A percentile compares a stretch with the other conserved stretches of the same genome.
Conservation (phyloP, 2,329 filamentous ascomycete genomes). For the Daldinia sp. region DNA sequence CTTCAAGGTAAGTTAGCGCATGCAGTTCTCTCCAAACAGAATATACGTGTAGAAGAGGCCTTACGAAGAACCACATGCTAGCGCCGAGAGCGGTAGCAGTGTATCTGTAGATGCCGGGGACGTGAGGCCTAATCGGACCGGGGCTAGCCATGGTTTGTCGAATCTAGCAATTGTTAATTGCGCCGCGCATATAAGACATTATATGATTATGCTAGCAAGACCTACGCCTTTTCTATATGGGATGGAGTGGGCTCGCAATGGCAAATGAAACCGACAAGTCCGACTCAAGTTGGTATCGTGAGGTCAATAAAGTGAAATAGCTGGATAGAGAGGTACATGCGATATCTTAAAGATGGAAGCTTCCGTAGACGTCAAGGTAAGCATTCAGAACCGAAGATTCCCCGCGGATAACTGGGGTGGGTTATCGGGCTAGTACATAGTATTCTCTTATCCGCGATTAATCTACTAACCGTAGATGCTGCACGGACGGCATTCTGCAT, state of each 20-base stretch:
- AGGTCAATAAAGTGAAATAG: constrained; percentile 8
- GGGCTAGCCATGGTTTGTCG: constrained; percentile 53
- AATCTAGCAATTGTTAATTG: constrained; percentile 31
- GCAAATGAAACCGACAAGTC: constrained; percentile 8
- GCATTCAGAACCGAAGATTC: constrained; percentile 4
- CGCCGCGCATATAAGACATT: background rate
- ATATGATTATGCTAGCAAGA: background rate
- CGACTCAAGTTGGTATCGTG: constrained; percentile 22
- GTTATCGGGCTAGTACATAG: background rate
- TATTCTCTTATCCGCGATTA: background rate
- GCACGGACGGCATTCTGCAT: background rate
- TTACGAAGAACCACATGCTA: constrained; percentile 99
- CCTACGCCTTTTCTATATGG: constrained; percentile 17
- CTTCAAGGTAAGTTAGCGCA: constrained; percentile 60
- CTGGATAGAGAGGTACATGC: constrained; percentile 8
- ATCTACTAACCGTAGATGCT: background rate
- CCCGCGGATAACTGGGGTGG: background rate
- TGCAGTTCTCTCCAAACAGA: background rate
- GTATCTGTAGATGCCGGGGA: constrained; percentile 79
- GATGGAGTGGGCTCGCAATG: constrained; percentile 17
- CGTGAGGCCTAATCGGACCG: constrained; percentile 57
- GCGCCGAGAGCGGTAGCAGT: constrained; percentile 88
- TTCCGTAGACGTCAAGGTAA: constrained; percentile 2
- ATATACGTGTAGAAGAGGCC: constrained; percentile 51
- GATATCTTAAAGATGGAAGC: background rate